phyloP scores from a whole-genome alignment of 2,329 filamentous ascomycete genomes.

The Fusarium sp. region DNA sequence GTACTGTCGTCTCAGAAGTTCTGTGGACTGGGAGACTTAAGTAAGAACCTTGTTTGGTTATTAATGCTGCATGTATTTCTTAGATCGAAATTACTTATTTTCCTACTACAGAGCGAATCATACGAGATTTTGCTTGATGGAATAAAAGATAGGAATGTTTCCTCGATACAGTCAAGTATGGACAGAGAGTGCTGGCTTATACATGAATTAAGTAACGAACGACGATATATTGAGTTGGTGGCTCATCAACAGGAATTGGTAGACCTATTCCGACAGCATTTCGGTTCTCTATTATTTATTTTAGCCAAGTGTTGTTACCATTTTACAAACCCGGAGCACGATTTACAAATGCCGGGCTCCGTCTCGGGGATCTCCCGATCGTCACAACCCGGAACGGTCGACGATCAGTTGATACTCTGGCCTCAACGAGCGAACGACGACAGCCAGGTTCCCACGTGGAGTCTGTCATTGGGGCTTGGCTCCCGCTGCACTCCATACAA shows the following conservation, averaged over 20 bases:
- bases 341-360: neutral
- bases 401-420: neutral
- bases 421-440: slow-evolving; percentile 29
- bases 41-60: neutral
- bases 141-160: too few species aligned
- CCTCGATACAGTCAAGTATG: neutral
- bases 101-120: neutral
- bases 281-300: neutral
- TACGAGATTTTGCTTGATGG: too few species aligned
- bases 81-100: neutral
- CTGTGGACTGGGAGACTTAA: neutral
- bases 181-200: too few species aligned
- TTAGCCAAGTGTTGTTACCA: neutral
- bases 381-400: neutral
- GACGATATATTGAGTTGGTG: neutral
- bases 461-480: slow-evolving; percentile 35
- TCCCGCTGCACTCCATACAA: slow-evolving; percentile 17
- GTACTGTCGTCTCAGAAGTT: neutral
- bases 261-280: neutral
- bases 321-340: neutral
- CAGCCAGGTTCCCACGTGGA: slow-evolving; percentile 35
- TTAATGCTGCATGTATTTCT: neutral
- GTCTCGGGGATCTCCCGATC: neutral
- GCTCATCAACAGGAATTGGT: neutral
- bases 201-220: neutral